phyloP scores from a whole-genome alignment of 495 filamentous ascomycete genomes.

The Penicillium fimorum region DNA sequence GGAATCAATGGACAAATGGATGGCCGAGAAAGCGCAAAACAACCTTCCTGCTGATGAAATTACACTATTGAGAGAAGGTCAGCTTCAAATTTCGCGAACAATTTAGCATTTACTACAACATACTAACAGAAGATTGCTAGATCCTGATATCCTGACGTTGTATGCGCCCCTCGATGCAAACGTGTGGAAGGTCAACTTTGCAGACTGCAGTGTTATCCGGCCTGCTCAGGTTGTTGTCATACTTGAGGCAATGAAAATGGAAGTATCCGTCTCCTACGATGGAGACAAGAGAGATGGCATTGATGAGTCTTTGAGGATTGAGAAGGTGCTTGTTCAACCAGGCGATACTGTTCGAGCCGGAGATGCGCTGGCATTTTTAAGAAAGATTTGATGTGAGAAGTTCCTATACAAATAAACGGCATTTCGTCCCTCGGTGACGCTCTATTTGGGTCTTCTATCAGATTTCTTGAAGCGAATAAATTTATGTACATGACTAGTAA shows the following conservation, averaged over 20 bases:
- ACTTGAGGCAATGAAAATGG: conserved; percentile 57
- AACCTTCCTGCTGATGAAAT: conserved; percentile 42
- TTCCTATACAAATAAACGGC: no score
- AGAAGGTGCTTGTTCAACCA: conserved; percentile 42
- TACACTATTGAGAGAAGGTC: conserved; percentile 42
- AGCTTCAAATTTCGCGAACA: conserved; percentile 2
- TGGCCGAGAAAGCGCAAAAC: conserved; percentile 46
- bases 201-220: conserved; percentile 39
- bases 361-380: background rate
- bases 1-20: conserved; percentile 44
- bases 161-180: conserved; percentile 53
- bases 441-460: no score
- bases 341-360: conserved; percentile 44
- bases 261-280: conserved; percentile 39
- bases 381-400: background rate
- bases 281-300: conserved; percentile 9
- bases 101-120: background rate
- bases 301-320: conserved; percentile 17
- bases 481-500: no score
- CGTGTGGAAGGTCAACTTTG: conserved; percentile 56
- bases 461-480: no score
- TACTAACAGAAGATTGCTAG: conserved; percentile 12
- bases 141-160: conserved; percentile 44
- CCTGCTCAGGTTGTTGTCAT: conserved; percentile 38
- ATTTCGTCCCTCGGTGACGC: no score